A percentile compares a stretch with the other conserved stretches of the same genome.
These are phyloP conservation scores for Pythium apleroticum DNA, from an alignment of 352 stramenopile genomes.

Conservation along the genomic window DNA sequence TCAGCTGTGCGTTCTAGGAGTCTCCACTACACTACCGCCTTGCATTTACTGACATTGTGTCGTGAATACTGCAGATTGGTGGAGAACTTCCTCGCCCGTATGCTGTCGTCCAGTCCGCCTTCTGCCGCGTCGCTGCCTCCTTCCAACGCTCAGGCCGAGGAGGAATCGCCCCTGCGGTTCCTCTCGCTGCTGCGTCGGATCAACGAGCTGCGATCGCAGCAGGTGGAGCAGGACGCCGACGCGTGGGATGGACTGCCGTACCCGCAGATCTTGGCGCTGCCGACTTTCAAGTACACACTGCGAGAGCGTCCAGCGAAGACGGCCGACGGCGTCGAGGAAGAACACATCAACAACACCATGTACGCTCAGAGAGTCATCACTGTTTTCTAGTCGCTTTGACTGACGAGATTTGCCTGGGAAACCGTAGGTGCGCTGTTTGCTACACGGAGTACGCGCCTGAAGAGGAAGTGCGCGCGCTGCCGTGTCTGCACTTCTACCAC, in stretches of 20 bases:
- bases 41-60: background rate
- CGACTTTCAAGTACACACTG: slow-evolving; percentile 73
- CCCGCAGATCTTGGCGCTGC: slow-evolving; percentile 76
- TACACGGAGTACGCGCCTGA: slow-evolving; percentile 75
- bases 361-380: slow-evolving; percentile 6
- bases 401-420: background rate
- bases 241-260: slow-evolving; percentile 78
- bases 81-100: slow-evolving; percentile 31
- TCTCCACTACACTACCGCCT: background rate
- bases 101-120: slow-evolving; percentile 14
- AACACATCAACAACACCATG: slow-evolving; percentile 64
- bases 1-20: slow-evolving; percentile 18
- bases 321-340: slow-evolving; percentile 23
- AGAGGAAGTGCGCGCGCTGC: slow-evolving; percentile 78
- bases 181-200: slow-evolving; percentile 76
- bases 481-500: slow-evolving; percentile 89
- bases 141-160: slow-evolving; percentile 32
- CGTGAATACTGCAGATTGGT: slow-evolving; percentile 16
- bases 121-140: slow-evolving; percentile 31
- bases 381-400: background rate
- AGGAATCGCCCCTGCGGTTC: slow-evolving; percentile 47
- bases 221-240: slow-evolving; percentile 52
- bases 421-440: slow-evolving; percentile 74
- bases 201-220: slow-evolving; percentile 82
- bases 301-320: slow-evolving; percentile 33